Evolutionary conservation across 1,139 yeast genomes (phyloP).

Genomic region (Sugiyamaella paludigena): DNA sequence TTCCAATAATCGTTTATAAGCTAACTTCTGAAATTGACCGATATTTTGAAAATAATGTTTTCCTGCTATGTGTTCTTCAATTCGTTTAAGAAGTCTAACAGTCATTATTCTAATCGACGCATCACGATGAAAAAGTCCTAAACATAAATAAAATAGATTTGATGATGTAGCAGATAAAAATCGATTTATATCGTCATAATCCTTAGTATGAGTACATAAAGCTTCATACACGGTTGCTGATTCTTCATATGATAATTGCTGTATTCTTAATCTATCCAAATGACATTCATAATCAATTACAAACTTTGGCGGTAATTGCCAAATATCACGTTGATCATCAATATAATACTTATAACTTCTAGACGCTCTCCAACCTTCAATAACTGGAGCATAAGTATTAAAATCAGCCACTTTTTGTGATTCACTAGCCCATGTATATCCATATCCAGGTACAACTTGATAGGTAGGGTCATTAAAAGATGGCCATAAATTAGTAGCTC

Average conservation of each 20-base stretch:
- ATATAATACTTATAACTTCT: slow-evolving; percentile 31
- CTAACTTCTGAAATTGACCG: slow-evolving; percentile 33
- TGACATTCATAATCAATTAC: slow-evolving; percentile 37
- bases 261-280: slow-evolving; percentile 33
- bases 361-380: slow-evolving; percentile 38
- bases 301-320: slow-evolving; percentile 29
- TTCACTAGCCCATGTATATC: slow-evolving; percentile 37
- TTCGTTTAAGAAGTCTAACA: slow-evolving; percentile 32
- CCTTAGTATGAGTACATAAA: slow-evolving; percentile 31
- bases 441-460: slow-evolving; percentile 34
- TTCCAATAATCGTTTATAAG: slow-evolving; percentile 29
- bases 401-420: slow-evolving; percentile 30
- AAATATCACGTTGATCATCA: slow-evolving; percentile 26
- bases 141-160: slow-evolving; percentile 34
- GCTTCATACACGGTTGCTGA: slow-evolving; percentile 31
- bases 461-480: slow-evolving; percentile 24
- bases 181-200: slow-evolving; percentile 36
- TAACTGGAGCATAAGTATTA: slow-evolving; percentile 30
- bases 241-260: slow-evolving; percentile 32
- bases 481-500: slow-evolving; percentile 36
- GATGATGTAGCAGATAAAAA: slow-evolving; percentile 31
- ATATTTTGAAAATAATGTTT: slow-evolving; percentile 30
- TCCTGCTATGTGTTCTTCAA: slow-evolving; percentile 37
- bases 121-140: slow-evolving; percentile 39
- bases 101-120: slow-evolving; percentile 32